These are phyloP conservation scores for Peronospora tabacina DNA, from an alignment of 352 stramenopile species.

Conservation along the genomic window DNA sequence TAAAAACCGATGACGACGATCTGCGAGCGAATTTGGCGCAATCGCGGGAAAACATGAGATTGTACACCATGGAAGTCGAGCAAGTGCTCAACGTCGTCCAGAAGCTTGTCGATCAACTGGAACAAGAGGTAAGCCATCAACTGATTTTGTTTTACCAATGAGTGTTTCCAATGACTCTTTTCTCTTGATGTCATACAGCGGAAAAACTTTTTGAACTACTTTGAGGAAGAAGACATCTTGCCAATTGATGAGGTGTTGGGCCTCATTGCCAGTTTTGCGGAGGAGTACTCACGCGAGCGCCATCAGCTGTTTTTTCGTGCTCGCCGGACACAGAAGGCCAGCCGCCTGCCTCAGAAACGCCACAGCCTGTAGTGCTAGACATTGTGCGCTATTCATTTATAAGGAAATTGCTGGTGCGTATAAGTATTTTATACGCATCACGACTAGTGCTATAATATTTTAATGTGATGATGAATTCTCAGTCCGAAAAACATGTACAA, in stretches of 20 bases:
- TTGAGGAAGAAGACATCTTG: constrained; percentile 60
- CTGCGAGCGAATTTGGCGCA: constrained; percentile 16
- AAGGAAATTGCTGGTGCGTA: not conserved
- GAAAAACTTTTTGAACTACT: constrained; percentile 61
- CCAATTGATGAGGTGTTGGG: constrained; percentile 60
- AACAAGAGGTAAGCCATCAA: constrained; percentile 33
- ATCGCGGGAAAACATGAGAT: constrained; percentile 36
- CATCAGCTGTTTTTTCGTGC: constrained; percentile 31
- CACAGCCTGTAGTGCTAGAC: constrained; percentile 23
- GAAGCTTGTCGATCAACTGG: constrained; percentile 38
- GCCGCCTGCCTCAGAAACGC: constrained; percentile 13
- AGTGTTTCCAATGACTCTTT: constrained; percentile 1
- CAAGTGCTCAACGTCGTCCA: constrained; percentile 45
- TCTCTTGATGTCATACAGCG: constrained; percentile 24
- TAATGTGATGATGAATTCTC: constrained; percentile 1
- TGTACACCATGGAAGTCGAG: constrained; percentile 56
- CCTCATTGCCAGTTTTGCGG: constrained; percentile 52
- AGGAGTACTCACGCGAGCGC: constrained; percentile 53
- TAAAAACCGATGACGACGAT: constrained; percentile 27
- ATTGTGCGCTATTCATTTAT: constrained; percentile 12
- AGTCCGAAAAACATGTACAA: too few relatives aligned
- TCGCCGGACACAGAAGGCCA: constrained; percentile 16
- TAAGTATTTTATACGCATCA: constrained; percentile 2
- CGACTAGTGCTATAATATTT: not conserved
- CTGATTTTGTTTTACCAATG: not conserved